Percentiles rank a stretch among this genome's conserved stretches.
Evolutionary conservation across 768 basidiomycete genomes (phyloP).

Genomic region (Lactarius tabidus): DNA sequence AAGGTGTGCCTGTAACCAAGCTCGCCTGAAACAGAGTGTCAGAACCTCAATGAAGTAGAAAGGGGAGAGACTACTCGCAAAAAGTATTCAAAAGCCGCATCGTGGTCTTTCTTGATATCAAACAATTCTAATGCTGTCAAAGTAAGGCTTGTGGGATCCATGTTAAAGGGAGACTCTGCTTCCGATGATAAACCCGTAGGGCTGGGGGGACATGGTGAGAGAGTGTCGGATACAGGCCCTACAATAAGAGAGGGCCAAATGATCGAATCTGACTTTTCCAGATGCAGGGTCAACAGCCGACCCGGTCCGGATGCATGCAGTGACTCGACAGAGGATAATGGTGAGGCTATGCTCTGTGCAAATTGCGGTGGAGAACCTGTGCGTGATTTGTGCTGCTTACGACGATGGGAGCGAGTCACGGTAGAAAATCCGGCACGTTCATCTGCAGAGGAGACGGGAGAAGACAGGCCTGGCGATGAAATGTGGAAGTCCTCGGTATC

Average conservation of each 20-base stretch:
- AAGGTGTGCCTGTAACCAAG: slow-evolving; percentile 74
- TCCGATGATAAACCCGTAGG: slow-evolving; percentile 52
- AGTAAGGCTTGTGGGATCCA: slow-evolving; percentile 81
- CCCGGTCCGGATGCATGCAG: slow-evolving; percentile 53
- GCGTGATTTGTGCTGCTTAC: slow-evolving; percentile 42
- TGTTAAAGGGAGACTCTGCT: slow-evolving; percentile 65
- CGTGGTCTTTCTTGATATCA: slow-evolving; percentile 70
- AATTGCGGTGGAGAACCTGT: slow-evolving; percentile 49
- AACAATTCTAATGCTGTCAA: slow-evolving; percentile 65
- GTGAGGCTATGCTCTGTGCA: slow-evolving; percentile 58
- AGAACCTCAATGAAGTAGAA: neutral
- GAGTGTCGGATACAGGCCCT: slow-evolving; percentile 62
- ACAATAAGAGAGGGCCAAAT: slow-evolving; percentile 83
- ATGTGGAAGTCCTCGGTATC: slow-evolving; percentile 60
- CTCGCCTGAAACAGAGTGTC: slow-evolving; percentile 47
- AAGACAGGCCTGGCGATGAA: slow-evolving; percentile 56
- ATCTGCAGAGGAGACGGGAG: slow-evolving; percentile 59
- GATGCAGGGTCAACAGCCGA: slow-evolving; percentile 70
- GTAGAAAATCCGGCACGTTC: slow-evolving; percentile 27
- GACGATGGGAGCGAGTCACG: slow-evolving; percentile 16
- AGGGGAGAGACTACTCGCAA: slow-evolving; percentile 45
- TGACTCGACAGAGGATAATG: slow-evolving; percentile 75
- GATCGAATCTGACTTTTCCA: slow-evolving; percentile 74
- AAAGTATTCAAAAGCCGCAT: slow-evolving; percentile 79
- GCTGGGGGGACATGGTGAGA: slow-evolving; percentile 50